Evolutionary conservation across 495 filamentous ascomycete species (phyloP), one percentile per base, ranked within the genome.

Genomic region (Penicillium ochrochloron): DNA sequence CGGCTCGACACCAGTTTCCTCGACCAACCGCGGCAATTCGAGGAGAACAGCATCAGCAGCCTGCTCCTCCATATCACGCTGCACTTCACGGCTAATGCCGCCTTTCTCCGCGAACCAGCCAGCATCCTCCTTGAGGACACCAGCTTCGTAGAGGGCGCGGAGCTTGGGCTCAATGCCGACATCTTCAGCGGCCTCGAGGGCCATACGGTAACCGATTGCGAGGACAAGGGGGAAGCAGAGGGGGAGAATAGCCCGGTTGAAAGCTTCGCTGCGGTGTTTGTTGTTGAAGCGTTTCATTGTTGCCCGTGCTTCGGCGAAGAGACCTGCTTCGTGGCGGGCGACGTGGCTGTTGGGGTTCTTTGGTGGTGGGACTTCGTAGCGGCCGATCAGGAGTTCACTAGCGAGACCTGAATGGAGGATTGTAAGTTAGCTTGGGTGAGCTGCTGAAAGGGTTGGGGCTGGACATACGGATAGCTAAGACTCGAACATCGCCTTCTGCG

Each of bases 141-240:
- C 69, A 0, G 70, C 66, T 58, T 79, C 74, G 55, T 73, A 79
- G 2, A 79, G 69, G 5, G 41, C 48, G 2, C 76, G 42, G 1
- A 78, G 50, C 14, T 69, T 65, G 9, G 59, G 60, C 25, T 70
- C 66, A 0, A 80, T 51, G 14, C 37, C 57, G 25, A 59, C 54
- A 6, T 73, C 68, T 1, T 52, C 41, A n/a, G 77, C 73, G 6
- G 75, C 73, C 58, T 80, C 76, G 27, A 74, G 70, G 0, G 72
- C 76, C 74, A 78, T 78, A 1, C 76, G 73, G n/a, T 76, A 70
- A 1, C 74, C 77, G 6, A 75, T 74, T 2, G 77, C 73, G 37
- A 70, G 51, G 46, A 78, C 60, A 10, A 79, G 61, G 0, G 68
- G 58, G 3, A 66, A 67, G 33, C 70, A 78, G 3, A 58, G 74